Base-by-base conservation (phyloP, 331 rosid species). In the Ulmus americana region DNA sequence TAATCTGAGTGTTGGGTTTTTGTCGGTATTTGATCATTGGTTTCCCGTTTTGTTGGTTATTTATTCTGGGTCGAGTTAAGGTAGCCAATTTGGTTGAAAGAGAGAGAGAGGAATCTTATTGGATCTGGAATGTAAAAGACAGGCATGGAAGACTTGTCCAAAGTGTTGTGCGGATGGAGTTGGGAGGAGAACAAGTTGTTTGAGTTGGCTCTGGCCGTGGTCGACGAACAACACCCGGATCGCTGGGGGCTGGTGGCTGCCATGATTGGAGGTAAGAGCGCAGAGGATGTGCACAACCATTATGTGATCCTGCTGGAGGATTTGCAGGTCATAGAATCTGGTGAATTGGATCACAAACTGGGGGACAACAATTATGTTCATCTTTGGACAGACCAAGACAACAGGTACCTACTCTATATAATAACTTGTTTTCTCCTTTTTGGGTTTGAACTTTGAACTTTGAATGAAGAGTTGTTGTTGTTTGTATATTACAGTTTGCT, bases 171-270 rank as follows among this genome's bases (percentile, higher is more conserved):
- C 43, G 86, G 81, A 22, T 88, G 96, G 95, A 89, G 86, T 77
- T 86, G 95, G 95, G 85, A 89, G 78, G 89, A 89, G 83, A 89
- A 86, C 81, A 89, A 86, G 69, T 64, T 82, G 82, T 89, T 89
- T 72, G 96, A 89, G 83, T 62, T 82, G 64, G 96, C 95, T 67
- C 78, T 86, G 64, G 86, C 91, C 3, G 81, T 73, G 70, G 91
- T 89, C 4, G 91, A 89, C 48, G 87, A 89, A 65, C 69, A 77
- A 44, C 82, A 84, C 51, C 95, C 95, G 38, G 76, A 81, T 66
- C 69, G 95, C 57, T 84, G 95, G 91, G 81, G 77, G 12, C 62
- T 77, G 28, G 85, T 84, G 61, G 95, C 95, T 6, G 73, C 88
- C 70, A 75, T 82, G 80, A 63, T 87, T 15, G 95, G 95, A 59